A percentile compares a stretch with the other conserved stretches of the same genome.
These are phyloP conservation scores for Penicillium sp. DNA, from an alignment of 2,329 filamentous ascomycete species.

Conservation along the genomic window DNA sequence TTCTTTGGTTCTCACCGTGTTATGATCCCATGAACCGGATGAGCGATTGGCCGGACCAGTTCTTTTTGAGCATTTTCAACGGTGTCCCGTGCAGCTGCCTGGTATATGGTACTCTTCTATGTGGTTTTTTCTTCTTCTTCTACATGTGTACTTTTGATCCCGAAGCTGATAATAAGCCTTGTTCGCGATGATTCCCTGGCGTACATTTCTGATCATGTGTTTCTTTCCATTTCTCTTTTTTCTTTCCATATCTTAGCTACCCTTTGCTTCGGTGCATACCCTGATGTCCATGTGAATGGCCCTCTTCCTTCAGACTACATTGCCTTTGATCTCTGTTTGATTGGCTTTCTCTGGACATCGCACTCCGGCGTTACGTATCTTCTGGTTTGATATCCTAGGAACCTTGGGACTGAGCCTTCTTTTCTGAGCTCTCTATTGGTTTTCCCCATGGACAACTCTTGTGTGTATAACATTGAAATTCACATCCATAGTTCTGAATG, in stretches of 20 bases:
- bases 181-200: constrained; percentile 24
- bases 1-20: constrained; percentile 24
- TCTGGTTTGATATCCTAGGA: constrained; percentile 1
- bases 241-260: neutral
- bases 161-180: constrained; percentile 20
- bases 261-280: constrained; percentile 11
- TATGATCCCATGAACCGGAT: constrained; percentile 37
- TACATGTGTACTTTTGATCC: constrained; percentile 23
- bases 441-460: neutral
- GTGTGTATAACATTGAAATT: constrained; percentile 22
- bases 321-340: neutral
- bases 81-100: constrained; percentile 31
- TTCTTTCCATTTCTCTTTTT: constrained; percentile 7
- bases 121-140: constrained; percentile 26
- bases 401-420: neutral
- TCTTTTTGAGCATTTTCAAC: constrained; percentile 39
- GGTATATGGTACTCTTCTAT: constrained; percentile 34
- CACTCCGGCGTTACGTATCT: constrained; percentile 2
- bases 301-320: neutral
- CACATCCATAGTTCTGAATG: constrained; percentile 3
- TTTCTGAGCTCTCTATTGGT: neutral
- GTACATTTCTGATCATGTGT: constrained; percentile 17
- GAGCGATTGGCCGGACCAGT: constrained; percentile 33
- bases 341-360: neutral
- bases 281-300: constrained; percentile 5